Percentiles rank a stretch among this genome's conserved stretches.
Conservation (phyloP, 1,139 yeast genomes). For the Magnusiomyces sp. region DNA sequence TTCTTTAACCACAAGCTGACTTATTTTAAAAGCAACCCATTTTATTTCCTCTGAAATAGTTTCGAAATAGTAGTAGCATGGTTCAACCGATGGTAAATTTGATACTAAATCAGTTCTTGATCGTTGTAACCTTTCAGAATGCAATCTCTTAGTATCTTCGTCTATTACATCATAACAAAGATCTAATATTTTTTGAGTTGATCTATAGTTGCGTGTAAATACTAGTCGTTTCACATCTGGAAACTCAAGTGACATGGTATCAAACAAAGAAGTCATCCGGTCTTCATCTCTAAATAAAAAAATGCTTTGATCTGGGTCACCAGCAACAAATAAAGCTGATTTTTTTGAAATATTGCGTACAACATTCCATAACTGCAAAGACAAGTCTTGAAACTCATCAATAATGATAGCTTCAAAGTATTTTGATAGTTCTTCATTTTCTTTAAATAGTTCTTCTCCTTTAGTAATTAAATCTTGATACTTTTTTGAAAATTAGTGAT, state of each 20-base stretch:
- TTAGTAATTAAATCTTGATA: slow-evolving; percentile 64
- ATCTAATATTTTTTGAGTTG: slow-evolving; percentile 57
- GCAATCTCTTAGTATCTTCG: slow-evolving; percentile 36
- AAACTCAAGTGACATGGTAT: slow-evolving; percentile 45
- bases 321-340: slow-evolving; percentile 43
- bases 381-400: slow-evolving; percentile 79
- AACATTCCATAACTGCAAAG: slow-evolving; percentile 9
- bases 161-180: slow-evolving; percentile 60
- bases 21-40: no score
- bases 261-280: slow-evolving; percentile 40
- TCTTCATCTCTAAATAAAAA: slow-evolving; percentile 75
- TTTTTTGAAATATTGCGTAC: background rate
- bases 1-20: no score
- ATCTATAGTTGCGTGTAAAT: slow-evolving; percentile 69
- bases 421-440: slow-evolving; percentile 40
- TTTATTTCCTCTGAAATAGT: no score
- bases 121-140: background rate
- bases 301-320: slow-evolving; percentile 94
- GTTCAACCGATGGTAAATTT: no score
- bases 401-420: slow-evolving; percentile 64
- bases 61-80: no score
- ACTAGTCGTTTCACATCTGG: slow-evolving; percentile 34
- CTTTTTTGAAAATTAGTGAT: slow-evolving; percentile 7
- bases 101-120: no score
- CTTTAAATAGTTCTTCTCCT: slow-evolving; percentile 43